Evolutionary conservation across 805 yeast species (phyloP), one percentile per base, ranked within the genome.

Genomic region (Blastobotrys chiropterorum): DNA sequence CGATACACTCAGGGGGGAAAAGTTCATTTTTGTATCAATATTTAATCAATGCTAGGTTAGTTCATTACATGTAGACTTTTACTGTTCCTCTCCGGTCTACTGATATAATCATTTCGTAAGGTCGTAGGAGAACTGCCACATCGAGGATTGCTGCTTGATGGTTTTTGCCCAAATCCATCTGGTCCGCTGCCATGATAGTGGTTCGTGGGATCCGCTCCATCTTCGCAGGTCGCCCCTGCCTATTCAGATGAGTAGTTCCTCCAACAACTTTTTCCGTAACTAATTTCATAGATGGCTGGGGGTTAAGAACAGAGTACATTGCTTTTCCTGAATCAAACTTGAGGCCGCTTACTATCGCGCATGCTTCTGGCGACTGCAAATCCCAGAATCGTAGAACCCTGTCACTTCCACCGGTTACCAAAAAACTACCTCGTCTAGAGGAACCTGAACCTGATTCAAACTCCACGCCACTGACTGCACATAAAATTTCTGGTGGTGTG

Each of bases 31-130:
- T n/a, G n/a, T n/a, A n/a, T n/a, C n/a, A n/a, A n/a, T 26, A 11
- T 26, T 26, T 11, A 26, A 26, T 11, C 11, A 5, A 26, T 26
- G 34, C 34, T 5, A 26, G 11, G 21, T 42, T 17, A 21, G 5
- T 20, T 21, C 4, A 6, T 30, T 22, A 58, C 48, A 58, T 45
- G 31, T 79, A 85, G 2, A 86, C 77, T 61, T 81, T 80, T 31
- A 87, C 71, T 1, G 69, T 71, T 0, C 95, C 95, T 42, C 79
- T 74, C 51, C 88, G 69, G 58, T 86, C 95, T 2, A 71, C 88
- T 2, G 85, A 73, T 2, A 86, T 68, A 1, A 86, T 63, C 80
- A 86, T 76, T 41, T 77, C 79, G 53, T 75, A 77, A 0, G 88
- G 88, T 7, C 65, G 61, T 14, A 68, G 56, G 14, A 81, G 63